Base-by-base conservation (phyloP, 2,329 filamentous ascomycete genomes). In the Acarospora socialis region DNA sequence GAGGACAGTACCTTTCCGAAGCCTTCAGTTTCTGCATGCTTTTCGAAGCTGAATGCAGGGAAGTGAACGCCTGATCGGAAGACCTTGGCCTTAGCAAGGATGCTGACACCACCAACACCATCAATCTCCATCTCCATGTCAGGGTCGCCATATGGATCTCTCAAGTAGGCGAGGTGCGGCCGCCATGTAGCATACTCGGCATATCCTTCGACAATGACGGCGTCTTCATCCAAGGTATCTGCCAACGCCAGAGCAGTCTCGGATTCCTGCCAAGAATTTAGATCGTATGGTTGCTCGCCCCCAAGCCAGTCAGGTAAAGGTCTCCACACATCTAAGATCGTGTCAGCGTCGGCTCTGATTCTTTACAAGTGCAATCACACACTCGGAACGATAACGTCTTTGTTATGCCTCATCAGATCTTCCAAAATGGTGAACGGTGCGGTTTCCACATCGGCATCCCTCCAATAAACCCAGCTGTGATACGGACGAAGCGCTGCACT, bases 121-220 rank as follows among this genome's bases (percentile, higher is more conserved):
- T 98, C 90, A 46, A 98, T 87, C 49, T 98, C 90, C 90, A 98
- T 95, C 54, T 98, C 90, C 78, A 95, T 94, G 52, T 98, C 90
- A 13, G 87, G 87, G 51, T 98, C 90, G 22, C 90, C 90, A 48
- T 92, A 95, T 2, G 90, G 90, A 52, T 98, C 90, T 37, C 90
- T 79, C 5, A 98, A 71, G 53, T 98, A 98, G 24, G 90, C 90
- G 49, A 98, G 66, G 67, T 98, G 90, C 24, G 90, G 90, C 43
- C 90, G 70, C 90, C 90, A 98, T 1, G 90, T 98, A 13, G 90
- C 90, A 54, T 98, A 98, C 60, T 98, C 90, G 37, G 90, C 90
- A 51, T 98, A 98, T 12, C 90, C 90, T 57, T 98, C 90, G 4
- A 98, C 90, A 57, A 98, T 98, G 22, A 98, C 90, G 3, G 90